Base-by-base conservation (phyloP, 2,329 filamentous ascomycete species). In the Fusarium denticulatum region DNA sequence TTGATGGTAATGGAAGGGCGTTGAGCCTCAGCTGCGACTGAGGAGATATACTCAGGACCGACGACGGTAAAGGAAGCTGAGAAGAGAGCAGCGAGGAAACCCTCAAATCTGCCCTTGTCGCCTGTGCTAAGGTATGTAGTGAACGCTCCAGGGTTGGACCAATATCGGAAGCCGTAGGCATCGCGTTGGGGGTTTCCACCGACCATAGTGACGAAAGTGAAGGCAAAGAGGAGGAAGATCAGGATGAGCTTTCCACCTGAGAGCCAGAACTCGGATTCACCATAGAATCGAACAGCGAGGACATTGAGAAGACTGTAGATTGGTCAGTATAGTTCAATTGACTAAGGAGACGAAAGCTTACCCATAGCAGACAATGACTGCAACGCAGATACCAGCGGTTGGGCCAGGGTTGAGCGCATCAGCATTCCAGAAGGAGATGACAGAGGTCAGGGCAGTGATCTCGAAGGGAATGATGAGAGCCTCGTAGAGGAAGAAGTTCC, bases 131-230 rank as follows among this genome's bases (percentile, higher is more conserved):
- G 86, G 60, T 89, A 84, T 69, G 90, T 88, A 6, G 85, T 86
- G 63, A 80, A 79, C 1, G 78, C 43, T 3, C 89, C 90, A 0
- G 91, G 91, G 43, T 89, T 83, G 49, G 85, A 88, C 90, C 92
- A 94, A 79, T 92, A 92, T 50, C 86, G 81, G 79, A 93, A 93
- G 2, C 92, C 91, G 60, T 90, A 86, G 5, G 87, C 85, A 26
- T 88, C 85, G 4, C 85, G 85, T 6, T 88, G 86, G 0, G 90
- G 87, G 9, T 89, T 86, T 39, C 89, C 90, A 18, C 90, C 90
- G 1, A 89, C 83, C 77, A 90, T 88, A 67, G 91, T 88, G 55
- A 91, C 83, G 34, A 92, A 81, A 22, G 88, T 88, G 74, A 90
- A 88, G 56, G 89, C 84, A 57, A 90, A 89, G 40, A 92, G 82